Percentiles rank a stretch among this genome's conserved stretches.
Conservation (phyloP, 2,329 filamentous ascomycete species). For the Cercospora sesami region DNA sequence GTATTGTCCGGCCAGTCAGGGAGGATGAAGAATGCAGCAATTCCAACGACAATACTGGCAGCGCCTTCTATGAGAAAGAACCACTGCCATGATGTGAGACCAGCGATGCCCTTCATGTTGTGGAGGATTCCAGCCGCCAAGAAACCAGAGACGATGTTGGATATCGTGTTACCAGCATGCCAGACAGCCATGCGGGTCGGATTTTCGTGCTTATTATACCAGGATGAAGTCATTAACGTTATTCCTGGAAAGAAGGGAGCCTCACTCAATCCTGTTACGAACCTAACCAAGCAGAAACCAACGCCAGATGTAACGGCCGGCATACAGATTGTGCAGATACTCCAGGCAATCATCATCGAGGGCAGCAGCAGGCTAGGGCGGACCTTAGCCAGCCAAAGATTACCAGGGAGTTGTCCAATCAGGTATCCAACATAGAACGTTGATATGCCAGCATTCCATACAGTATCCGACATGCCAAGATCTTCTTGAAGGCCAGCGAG, state of each 20-base stretch:
- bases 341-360: constrained; percentile 46
- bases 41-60: neutral
- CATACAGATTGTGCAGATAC: constrained; percentile 50
- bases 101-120: neutral
- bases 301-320: constrained; percentile 41
- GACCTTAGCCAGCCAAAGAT: constrained; percentile 42
- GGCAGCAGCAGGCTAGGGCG: constrained; percentile 39
- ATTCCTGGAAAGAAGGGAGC: neutral
- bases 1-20: constrained; percentile 43
- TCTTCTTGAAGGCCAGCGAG: constrained; percentile 44
- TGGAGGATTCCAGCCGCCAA: neutral
- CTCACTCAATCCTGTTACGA: constrained; percentile 42
- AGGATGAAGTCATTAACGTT: neutral
- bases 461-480: constrained; percentile 37
- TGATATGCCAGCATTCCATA: constrained; percentile 47
- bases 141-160: neutral
- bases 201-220: neutral
- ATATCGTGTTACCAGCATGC: neutral
- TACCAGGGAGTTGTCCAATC: constrained; percentile 48
- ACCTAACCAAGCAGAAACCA: constrained; percentile 41
- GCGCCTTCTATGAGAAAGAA: neutral
- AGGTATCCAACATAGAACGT: constrained; percentile 49
- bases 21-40: neutral
- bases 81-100: neutral
- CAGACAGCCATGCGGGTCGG: neutral